Percentiles rank a stretch among this genome's conserved stretches.
Evolutionary conservation across 352 stramenopile species (phyloP).

Genomic region (Pythium periplocum): DNA sequence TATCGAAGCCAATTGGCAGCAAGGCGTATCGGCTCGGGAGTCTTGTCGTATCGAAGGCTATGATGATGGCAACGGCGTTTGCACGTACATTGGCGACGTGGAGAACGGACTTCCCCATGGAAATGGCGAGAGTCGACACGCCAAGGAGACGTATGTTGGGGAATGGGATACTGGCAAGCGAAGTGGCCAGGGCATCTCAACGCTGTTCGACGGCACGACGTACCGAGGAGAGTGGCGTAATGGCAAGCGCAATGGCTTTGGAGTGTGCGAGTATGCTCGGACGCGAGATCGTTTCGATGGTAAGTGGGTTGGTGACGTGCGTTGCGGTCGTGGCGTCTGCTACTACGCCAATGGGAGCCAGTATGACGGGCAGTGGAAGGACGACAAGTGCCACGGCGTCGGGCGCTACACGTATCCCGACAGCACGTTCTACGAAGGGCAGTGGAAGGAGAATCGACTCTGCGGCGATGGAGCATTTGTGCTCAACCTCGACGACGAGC

Average conservation of each 20-base stretch:
- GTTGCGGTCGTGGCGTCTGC: conserved; percentile 54
- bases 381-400: conserved; percentile 74
- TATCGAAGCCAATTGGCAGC: conserved; percentile 33
- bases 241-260: conserved; percentile 81
- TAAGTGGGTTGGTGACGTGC: conserved; percentile 80
- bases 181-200: conserved; percentile 43
- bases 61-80: conserved; percentile 40
- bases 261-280: conserved; percentile 45
- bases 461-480: conserved; percentile 65
- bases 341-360: conserved; percentile 53
- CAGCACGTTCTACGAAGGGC: conserved; percentile 75
- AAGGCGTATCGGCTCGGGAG: conserved; percentile 12
- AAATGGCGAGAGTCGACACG: conserved; percentile 41
- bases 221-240: conserved; percentile 84
- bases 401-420: conserved; percentile 73
- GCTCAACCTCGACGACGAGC: conserved; percentile 30
- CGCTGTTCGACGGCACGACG: conserved; percentile 66
- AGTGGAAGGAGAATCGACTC: conserved; percentile 76
- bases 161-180: conserved; percentile 41
- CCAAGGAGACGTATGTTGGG: conserved; percentile 45
- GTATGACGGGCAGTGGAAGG: conserved; percentile 82
- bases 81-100: conserved; percentile 45
- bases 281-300: conserved; percentile 68
- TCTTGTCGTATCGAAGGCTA: conserved; percentile 36
- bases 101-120: conserved; percentile 42